Percentiles rank a stretch among this genome's conserved stretches.
These are phyloP conservation scores for Skeletonema costatum DNA, from an alignment of 108 stramenopile genomes.

Conservation along the genomic window DNA sequence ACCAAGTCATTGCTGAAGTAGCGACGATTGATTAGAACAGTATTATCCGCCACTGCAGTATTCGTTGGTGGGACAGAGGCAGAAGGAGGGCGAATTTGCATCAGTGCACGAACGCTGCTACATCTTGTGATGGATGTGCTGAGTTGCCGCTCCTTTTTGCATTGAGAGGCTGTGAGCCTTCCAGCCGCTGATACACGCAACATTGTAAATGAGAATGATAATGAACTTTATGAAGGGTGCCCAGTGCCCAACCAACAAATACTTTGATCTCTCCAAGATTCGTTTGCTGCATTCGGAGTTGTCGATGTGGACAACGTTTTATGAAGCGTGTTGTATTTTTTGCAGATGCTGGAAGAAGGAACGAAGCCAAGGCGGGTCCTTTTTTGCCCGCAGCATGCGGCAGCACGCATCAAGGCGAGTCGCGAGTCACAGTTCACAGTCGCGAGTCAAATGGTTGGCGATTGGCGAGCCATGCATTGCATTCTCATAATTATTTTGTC, in stretches of 20 bases:
- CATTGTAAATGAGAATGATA: background rate
- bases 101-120: background rate
- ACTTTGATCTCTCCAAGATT: background rate
- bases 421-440: no score
- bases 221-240: background rate
- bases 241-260: background rate
- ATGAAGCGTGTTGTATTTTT: background rate
- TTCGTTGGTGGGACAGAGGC: background rate
- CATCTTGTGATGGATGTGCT: constrained; percentile 1
- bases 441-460: no score
- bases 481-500: no score
- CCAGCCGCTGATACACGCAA: background rate
- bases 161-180: background rate
- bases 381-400: no score
- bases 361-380: no score
- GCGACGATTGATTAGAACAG: background rate
- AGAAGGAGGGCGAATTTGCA: background rate
- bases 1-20: background rate
- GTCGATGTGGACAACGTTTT: background rate
- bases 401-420: no score
- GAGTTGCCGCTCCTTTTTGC: background rate
- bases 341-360: background rate
- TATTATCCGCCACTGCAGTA: background rate
- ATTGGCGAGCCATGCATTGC: no score
- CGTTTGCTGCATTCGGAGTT: background rate